Conservation (phyloP, 2,329 filamentous ascomycete genomes). For the Pseudonectria buxi region DNA sequence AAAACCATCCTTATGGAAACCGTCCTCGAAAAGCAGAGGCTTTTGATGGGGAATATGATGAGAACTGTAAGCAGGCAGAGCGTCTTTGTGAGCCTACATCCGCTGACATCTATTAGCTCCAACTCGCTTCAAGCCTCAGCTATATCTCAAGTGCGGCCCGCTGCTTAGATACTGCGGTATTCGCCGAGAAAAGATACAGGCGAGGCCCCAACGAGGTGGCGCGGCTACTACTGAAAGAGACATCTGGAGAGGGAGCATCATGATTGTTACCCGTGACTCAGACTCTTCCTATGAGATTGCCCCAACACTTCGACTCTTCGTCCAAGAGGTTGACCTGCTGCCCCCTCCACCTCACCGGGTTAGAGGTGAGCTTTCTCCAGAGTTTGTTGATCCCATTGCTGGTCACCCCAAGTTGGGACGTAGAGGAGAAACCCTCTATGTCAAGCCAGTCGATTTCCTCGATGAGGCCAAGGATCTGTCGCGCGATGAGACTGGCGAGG, state of each 20-base stretch:
- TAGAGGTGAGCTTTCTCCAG: constrained; percentile 59
- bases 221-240: constrained; percentile 50
- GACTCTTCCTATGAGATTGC: constrained; percentile 75
- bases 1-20: constrained; percentile 39
- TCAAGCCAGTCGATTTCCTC: constrained; percentile 81
- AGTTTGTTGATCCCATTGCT: constrained; percentile 84
- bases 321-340: constrained; percentile 75
- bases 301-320: constrained; percentile 77
- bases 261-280: constrained; percentile 88
- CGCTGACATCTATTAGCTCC: constrained; percentile 33
- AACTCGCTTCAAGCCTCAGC: constrained; percentile 71
- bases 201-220: constrained; percentile 18
- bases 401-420: constrained; percentile 81
- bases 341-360: constrained; percentile 69
- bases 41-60: constrained; percentile 62
- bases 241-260: constrained; percentile 86
- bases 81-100: constrained; percentile 5
- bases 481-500: constrained; percentile 68
- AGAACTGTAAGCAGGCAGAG: constrained; percentile 41
- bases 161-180: constrained; percentile 85
- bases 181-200: constrained; percentile 50
- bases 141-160: constrained; percentile 87
- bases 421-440: constrained; percentile 79
- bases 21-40: constrained; percentile 52
- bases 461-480: constrained; percentile 75